These are phyloP conservation scores for Spiraea crenata DNA, from an alignment of 331 rosid species.

Conservation along the genomic window DNA sequence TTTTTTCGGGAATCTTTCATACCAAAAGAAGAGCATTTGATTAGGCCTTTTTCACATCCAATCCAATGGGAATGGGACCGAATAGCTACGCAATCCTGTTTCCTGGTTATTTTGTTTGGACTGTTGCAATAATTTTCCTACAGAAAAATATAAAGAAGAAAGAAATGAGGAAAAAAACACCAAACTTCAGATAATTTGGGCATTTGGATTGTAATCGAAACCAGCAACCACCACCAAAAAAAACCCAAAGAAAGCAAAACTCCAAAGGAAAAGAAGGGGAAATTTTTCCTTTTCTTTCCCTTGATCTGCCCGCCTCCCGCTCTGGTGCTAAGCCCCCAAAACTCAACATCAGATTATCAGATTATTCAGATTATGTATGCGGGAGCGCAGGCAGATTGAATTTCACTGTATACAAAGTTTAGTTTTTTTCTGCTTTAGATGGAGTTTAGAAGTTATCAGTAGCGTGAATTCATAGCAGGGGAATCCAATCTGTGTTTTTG, in stretches of 20 bases:
- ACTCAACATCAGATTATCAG: neutral
- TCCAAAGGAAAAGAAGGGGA: neutral
- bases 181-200: neutral
- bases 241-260: too few relatives aligned
- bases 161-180: neutral
- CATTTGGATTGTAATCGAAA: neutral
- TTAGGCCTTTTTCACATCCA: too few relatives aligned
- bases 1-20: too few relatives aligned
- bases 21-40: too few relatives aligned
- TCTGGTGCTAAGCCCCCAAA: neutral
- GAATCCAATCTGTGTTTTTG: neutral
- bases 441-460: neutral
- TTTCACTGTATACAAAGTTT: neutral
- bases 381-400: constrained; percentile 20
- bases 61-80: too few relatives aligned
- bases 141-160: neutral
- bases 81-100: too few relatives aligned
- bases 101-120: neutral
- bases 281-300: neutral
- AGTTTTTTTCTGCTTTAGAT: neutral
- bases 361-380: neutral
- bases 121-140: neutral
- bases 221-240: neutral
- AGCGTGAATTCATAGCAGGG: neutral
- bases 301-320: constrained; percentile 19